phyloP scores from a whole-genome alignment of 108 stramenopile genomes.

The Skeletonema tropicum region DNA sequence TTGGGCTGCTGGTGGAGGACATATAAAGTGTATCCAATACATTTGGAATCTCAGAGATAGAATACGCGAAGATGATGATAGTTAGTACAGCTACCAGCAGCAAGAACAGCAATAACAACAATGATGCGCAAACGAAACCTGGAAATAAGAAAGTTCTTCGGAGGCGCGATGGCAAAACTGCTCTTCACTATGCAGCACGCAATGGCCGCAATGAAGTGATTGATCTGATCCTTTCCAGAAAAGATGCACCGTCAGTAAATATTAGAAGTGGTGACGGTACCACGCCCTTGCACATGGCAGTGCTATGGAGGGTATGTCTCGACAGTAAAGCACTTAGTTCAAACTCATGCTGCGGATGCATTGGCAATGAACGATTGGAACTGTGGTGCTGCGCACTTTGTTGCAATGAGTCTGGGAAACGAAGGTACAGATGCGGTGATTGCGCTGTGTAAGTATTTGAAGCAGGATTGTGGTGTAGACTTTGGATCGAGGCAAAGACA shows the following conservation, averaged over 20 bases:
- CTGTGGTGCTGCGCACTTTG: constrained; percentile 75
- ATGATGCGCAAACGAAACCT: not conserved
- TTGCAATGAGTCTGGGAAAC: constrained; percentile 66
- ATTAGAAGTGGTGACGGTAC: constrained; percentile 79
- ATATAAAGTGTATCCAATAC: constrained; percentile 63
- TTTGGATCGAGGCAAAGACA: constrained; percentile 66
- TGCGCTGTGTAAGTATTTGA: constrained; percentile 58
- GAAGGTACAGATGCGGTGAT: constrained; percentile 42
- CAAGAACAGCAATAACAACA: not conserved
- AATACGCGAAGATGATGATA: not conserved
- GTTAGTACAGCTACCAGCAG: not conserved
- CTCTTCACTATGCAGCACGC: constrained; percentile 84
- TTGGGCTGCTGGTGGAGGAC: constrained; percentile 85
- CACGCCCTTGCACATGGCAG: constrained; percentile 84
- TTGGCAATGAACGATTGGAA: constrained; percentile 68
- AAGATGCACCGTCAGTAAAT: constrained; percentile 34
- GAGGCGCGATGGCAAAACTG: constrained; percentile 89
- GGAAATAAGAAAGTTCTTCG: constrained; percentile 30
- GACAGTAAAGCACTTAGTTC: constrained; percentile 59
- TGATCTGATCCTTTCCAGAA: constrained; percentile 42
- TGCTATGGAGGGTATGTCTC: constrained; percentile 76
- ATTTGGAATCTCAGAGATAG: constrained; percentile 52
- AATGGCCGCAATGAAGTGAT: constrained; percentile 74
- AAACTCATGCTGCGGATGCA: constrained; percentile 39
- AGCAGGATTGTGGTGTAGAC: constrained; percentile 39